Conservation (phyloP, 2,329 filamentous ascomycete genomes). For the Pyrenophora seminiperda region DNA sequence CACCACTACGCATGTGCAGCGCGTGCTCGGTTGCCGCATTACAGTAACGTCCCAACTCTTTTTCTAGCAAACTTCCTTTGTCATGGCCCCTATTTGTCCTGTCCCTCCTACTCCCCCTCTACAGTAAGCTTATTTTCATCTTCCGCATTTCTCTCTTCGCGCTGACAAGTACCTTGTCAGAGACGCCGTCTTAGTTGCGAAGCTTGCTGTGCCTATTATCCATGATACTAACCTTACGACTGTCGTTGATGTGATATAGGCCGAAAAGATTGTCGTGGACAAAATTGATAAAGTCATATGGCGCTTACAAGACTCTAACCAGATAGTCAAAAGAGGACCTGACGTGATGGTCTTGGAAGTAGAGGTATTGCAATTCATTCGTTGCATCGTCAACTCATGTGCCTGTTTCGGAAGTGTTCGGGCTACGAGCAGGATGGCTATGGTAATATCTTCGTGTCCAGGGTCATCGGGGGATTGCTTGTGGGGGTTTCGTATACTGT, state of each 20-base stretch:
- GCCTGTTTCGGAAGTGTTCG: constrained; percentile 23
- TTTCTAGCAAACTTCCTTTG: background rate
- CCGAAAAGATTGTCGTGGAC: constrained; percentile 12
- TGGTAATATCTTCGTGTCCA: constrained; percentile 24
- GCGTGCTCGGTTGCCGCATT: background rate
- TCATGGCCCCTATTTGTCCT: constrained; percentile 3
- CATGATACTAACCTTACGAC: constrained; percentile 12
- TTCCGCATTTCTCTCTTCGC: background rate
- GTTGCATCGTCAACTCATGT: constrained; percentile 16
- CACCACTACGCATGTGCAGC: too few relatives aligned
- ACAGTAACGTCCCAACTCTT: background rate
- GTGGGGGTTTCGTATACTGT: constrained; percentile 10
- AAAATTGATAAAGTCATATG: constrained; percentile 15
- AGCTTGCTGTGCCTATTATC: constrained; percentile 5
- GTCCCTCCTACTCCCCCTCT: background rate
- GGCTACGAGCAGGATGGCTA: constrained; percentile 18
- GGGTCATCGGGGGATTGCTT: constrained; percentile 14
- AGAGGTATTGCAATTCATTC: constrained; percentile 21
- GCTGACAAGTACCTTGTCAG: constrained; percentile 1
- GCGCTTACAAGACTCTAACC: constrained; percentile 15
- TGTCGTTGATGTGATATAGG: constrained; percentile 12
- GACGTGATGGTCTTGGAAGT: constrained; percentile 16
- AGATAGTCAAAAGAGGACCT: constrained; percentile 19
- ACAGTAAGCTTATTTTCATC: background rate
- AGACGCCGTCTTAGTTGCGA: background rate